These are phyloP conservation scores for Hymenoscyphus fraxineus DNA, from an alignment of 2,329 filamentous ascomycete species.

Conservation along the genomic window DNA sequence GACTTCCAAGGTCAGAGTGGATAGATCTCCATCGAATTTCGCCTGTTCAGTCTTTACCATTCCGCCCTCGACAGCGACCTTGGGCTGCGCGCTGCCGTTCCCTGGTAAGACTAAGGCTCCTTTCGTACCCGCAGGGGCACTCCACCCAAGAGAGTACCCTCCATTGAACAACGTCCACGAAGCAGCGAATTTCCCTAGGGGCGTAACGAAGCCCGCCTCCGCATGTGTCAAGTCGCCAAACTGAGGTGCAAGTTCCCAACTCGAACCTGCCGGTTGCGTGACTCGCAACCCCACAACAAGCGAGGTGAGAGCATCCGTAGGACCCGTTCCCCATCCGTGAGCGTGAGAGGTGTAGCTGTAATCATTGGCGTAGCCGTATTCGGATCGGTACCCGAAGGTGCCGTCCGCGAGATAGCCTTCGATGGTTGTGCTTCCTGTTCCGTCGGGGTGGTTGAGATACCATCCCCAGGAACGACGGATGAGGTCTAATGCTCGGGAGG, in stretches of 20 bases:
- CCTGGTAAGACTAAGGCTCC: constrained; percentile 19
- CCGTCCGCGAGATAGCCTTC: constrained; percentile 57
- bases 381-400: constrained; percentile 52
- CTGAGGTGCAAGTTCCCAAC: constrained; percentile 40
- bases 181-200: constrained; percentile 38
- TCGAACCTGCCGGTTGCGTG: constrained; percentile 35
- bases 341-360: constrained; percentile 44
- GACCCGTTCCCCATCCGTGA: constrained; percentile 49
- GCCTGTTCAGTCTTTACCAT: not conserved
- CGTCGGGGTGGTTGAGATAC: constrained; percentile 54
- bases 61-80: constrained; percentile 13
- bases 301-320: constrained; percentile 44
- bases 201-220: constrained; percentile 41
- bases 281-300: constrained; percentile 42
- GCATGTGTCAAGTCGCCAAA: constrained; percentile 39
- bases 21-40: not conserved
- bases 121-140: constrained; percentile 18
- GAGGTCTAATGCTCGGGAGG: constrained; percentile 51
- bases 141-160: constrained; percentile 19
- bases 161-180: constrained; percentile 26
- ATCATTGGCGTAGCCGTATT: constrained; percentile 49
- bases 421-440: constrained; percentile 55
- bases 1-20: not conserved
- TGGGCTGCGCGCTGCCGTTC: constrained; percentile 8
- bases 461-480: constrained; percentile 57